Conservation (phyloP, 2,329 filamentous ascomycete species). For the Saccharata proteae region DNA sequence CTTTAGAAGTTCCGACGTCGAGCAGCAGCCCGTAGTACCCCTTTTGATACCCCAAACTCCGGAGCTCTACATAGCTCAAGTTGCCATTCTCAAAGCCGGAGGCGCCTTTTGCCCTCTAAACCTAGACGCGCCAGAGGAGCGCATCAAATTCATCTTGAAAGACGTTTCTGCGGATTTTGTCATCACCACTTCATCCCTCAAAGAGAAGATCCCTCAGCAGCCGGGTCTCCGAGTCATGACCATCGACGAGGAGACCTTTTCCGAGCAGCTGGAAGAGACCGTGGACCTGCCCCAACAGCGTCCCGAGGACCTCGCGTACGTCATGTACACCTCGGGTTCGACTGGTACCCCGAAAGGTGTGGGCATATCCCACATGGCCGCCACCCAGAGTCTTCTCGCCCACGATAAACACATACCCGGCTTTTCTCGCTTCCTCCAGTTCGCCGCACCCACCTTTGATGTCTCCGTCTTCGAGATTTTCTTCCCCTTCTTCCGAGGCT, state of each 20-base stretch:
- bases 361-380: slow-evolving; percentile 65
- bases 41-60: slow-evolving; percentile 67
- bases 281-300: slow-evolving; percentile 2
- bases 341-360: slow-evolving; percentile 87
- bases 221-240: slow-evolving; percentile 27
- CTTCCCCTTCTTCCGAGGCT: slow-evolving; percentile 65
- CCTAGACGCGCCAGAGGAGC: slow-evolving; percentile 62
- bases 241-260: slow-evolving; percentile 23
- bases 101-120: slow-evolving; percentile 78
- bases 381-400: slow-evolving; percentile 68
- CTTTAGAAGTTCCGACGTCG: slow-evolving; percentile 12
- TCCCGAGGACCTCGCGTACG: slow-evolving; percentile 53
- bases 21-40: slow-evolving; percentile 48
- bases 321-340: slow-evolving; percentile 89
- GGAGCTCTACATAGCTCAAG: slow-evolving; percentile 62
- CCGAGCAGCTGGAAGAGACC: background rate
- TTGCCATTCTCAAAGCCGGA: slow-evolving; percentile 70
- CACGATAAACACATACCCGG: slow-evolving; percentile 65
- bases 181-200: slow-evolving; percentile 46
- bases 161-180: slow-evolving; percentile 62
- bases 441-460: slow-evolving; percentile 85
- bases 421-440: slow-evolving; percentile 77
- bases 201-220: slow-evolving; percentile 23
- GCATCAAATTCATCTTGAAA: slow-evolving; percentile 66
- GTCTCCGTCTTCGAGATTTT: slow-evolving; percentile 94